Base-by-base conservation (phyloP, 495 filamentous ascomycete genomes). In the Peziza echinospora region DNA sequence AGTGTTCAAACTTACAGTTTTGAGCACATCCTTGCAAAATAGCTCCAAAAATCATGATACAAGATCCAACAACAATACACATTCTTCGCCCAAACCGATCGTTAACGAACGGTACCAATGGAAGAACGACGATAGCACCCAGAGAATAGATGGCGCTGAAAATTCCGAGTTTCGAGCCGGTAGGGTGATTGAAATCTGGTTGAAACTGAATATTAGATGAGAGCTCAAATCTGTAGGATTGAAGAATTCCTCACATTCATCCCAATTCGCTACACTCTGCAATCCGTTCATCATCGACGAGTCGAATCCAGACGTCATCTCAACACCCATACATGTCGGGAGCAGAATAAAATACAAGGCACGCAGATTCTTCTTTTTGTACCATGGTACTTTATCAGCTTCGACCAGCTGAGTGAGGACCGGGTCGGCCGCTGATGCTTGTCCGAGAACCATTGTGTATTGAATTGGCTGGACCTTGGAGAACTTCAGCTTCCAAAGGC, bases 221-320 rank as follows among this genome's bases (percentile, higher is more conserved):
- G 8, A n/a, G n/a, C n/a, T 34, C 26, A 34, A 8, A 34, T 34
- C n/a, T 8, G n/a, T 34, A 34, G 8, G 8, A 34, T 34, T 34
- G 8, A 8, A 34, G 26, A n/a, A 34, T 34, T 8, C 62, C 67
- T 26, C 50, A 75, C 74, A 79, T 7, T 57, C 50, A 43, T 69
- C 66, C 73, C 72, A 80, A 5, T 63, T 61, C 6, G 64, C 59
- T 16, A 77, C 69, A 24, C 74, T 69, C 59, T 82, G 75, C 3
- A 80, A 67, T 2, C 71, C 71, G 49, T 80, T 82, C 62, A 81
- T 78, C 56, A 82, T 73, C 50, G 77, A 73, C 6, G 72, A 75
- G 58, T 81, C 76, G 55, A 80, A 82, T 0, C 78, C 77, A 21
- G 75, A 77, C 1, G 76, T 82, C 63, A 78, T 73, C 60, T 79